phyloP scores from a whole-genome alignment of 495 filamentous ascomycete genomes.

The Penicillium egyptiacum region DNA sequence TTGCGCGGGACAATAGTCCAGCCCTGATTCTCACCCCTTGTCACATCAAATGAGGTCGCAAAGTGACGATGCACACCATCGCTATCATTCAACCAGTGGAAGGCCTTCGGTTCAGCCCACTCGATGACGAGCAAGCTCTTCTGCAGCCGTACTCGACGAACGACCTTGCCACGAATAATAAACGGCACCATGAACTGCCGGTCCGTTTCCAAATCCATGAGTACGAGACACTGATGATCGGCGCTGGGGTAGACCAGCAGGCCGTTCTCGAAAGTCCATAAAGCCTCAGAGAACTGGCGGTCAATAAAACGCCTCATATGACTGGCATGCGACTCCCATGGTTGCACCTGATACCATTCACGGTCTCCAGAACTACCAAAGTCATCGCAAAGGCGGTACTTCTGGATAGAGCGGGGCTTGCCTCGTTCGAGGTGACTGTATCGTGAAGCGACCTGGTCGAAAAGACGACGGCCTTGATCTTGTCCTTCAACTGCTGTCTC shows the following conservation, averaged over 20 bases:
- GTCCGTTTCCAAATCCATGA: slow-evolving; percentile 55
- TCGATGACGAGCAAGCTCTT: slow-evolving; percentile 59
- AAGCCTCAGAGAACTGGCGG: slow-evolving; percentile 54
- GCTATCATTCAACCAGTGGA: slow-evolving; percentile 57
- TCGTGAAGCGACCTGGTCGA: slow-evolving; percentile 54
- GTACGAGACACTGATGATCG: slow-evolving; percentile 43
- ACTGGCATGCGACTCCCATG: slow-evolving; percentile 57
- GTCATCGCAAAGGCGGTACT: slow-evolving; percentile 39
- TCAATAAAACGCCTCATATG: slow-evolving; percentile 38
- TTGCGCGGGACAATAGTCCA: slow-evolving; percentile 58
- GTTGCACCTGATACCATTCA: slow-evolving; percentile 51
- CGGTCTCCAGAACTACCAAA: slow-evolving; percentile 36
- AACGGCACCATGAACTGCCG: slow-evolving; percentile 54
- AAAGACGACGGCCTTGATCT: slow-evolving; percentile 43
- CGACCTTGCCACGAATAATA: slow-evolving; percentile 50
- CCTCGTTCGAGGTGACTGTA: slow-evolving; percentile 56
- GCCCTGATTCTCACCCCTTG: slow-evolving; percentile 17
- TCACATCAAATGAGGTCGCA: slow-evolving; percentile 61
- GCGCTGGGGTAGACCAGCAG: slow-evolving; percentile 57
- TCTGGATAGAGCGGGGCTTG: slow-evolving; percentile 50
- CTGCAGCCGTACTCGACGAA: slow-evolving; percentile 59
- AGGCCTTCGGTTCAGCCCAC: slow-evolving; percentile 62
- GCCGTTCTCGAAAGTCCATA: slow-evolving; percentile 62
- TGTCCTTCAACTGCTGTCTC: slow-evolving; percentile 1
- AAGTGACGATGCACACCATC: slow-evolving; percentile 63